Conservation (phyloP, 176 grass and related monocot genomes). For the Musa schizocarpa region DNA sequence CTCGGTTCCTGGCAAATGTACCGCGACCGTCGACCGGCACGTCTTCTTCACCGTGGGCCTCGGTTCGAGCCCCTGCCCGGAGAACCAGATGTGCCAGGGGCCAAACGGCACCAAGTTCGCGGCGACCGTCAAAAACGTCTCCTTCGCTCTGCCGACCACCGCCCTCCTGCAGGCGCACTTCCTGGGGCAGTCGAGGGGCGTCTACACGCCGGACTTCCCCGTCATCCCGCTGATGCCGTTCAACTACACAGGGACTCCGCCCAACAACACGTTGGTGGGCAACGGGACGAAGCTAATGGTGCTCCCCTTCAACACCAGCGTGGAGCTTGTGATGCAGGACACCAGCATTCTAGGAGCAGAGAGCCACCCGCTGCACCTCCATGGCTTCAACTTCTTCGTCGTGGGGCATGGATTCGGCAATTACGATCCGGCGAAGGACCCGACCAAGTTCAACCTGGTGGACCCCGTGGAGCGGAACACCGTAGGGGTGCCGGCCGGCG, state of each 20-base stretch:
- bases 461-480: neutral
- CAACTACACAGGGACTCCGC: neutral
- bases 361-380: neutral
- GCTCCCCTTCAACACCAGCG: neutral
- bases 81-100: neutral
- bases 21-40: neutral
- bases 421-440: neutral
- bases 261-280: neutral
- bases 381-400: slow-evolving; percentile 3
- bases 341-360: neutral
- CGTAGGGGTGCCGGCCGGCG: neutral
- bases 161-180: neutral
- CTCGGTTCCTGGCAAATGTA: neutral
- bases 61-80: neutral
- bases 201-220: neutral
- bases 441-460: neutral
- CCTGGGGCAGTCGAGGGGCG: neutral
- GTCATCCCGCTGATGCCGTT: neutral
- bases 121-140: neutral
- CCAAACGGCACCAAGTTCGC: neutral
- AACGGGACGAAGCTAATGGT: neutral
- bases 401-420: neutral
- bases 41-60: neutral
- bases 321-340: neutral
- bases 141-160: neutral